Conservation (phyloP, 2,329 filamentous ascomycete species). For the Penicillium paneum region DNA sequence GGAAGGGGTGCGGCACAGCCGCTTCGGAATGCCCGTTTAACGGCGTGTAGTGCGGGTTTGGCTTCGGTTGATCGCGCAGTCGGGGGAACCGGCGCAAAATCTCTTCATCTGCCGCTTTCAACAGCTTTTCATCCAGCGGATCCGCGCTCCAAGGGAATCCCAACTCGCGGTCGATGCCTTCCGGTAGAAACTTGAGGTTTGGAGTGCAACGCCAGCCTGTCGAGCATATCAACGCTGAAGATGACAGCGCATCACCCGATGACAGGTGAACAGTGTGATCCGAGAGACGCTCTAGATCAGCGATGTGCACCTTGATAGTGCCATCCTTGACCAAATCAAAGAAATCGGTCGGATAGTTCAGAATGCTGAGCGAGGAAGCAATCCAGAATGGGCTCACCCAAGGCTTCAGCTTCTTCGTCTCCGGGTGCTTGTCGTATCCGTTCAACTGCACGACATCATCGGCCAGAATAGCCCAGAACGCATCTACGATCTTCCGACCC, state of each 20-base stretch:
- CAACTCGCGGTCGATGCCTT: slow-evolving; percentile 43
- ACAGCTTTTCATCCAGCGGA: slow-evolving; percentile 35
- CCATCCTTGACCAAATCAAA: slow-evolving; percentile 55
- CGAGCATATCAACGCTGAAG: slow-evolving; percentile 53
- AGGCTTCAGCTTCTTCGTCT: slow-evolving; percentile 47
- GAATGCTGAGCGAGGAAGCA: slow-evolving; percentile 56
- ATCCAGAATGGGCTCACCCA: slow-evolving; percentile 52
- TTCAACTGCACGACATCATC: slow-evolving; percentile 50
- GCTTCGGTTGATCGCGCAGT: slow-evolving; percentile 44
- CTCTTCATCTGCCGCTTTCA: slow-evolving; percentile 48
- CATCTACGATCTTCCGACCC: slow-evolving; percentile 48
- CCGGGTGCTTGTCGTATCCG: slow-evolving; percentile 45
- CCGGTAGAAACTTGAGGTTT: slow-evolving; percentile 49
- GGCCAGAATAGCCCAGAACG: slow-evolving; percentile 54
- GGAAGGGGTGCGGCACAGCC: slow-evolving; percentile 46
- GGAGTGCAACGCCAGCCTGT: slow-evolving; percentile 57
- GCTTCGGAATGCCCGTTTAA: slow-evolving; percentile 35
- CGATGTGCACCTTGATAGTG: slow-evolving; percentile 54
- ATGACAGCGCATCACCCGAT: slow-evolving; percentile 43
- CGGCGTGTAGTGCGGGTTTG: slow-evolving; percentile 24
- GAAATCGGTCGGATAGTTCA: slow-evolving; percentile 59
- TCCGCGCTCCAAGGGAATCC: slow-evolving; percentile 45
- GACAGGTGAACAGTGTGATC: slow-evolving; percentile 48
- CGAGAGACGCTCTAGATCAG: slow-evolving; percentile 52
- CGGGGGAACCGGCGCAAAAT: slow-evolving; percentile 53